A percentile compares a stretch with the other conserved stretches of the same genome.
These are phyloP conservation scores for Calocera viscosa DNA, from an alignment of 768 basidiomycete genomes.

Conservation along the genomic window DNA sequence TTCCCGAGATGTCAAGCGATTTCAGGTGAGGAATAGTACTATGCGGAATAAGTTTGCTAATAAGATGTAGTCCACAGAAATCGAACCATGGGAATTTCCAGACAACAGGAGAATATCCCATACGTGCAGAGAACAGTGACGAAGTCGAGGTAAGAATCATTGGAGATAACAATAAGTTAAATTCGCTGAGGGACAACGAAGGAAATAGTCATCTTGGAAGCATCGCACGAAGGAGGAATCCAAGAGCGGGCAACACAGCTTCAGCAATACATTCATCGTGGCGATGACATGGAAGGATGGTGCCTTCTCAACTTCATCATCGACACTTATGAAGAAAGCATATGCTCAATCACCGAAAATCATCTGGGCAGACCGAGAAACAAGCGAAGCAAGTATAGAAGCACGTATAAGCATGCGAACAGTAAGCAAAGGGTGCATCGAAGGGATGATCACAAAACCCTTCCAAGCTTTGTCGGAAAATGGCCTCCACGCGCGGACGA, in stretches of 20 bases:
- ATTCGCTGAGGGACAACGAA: not conserved
- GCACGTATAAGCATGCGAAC: not conserved
- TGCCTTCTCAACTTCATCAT: not conserved
- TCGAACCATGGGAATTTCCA: not conserved
- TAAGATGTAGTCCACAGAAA: not conserved
- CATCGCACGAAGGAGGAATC: not conserved
- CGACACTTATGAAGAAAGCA: not conserved
- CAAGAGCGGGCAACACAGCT: not conserved
- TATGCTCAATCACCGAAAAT: not conserved
- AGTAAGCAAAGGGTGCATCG: not conserved
- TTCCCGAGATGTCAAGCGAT: conserved; percentile 18
- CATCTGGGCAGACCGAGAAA: not conserved
- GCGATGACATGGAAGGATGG: not conserved
- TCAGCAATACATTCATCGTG: not conserved
- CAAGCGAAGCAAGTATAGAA: not conserved
- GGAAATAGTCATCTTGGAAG: not conserved
- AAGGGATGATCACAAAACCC: not conserved
- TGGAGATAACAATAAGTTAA: not conserved
- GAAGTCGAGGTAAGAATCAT: not conserved
- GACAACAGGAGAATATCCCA: not conserved
- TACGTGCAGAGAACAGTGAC: not conserved
- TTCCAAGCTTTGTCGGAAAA: not conserved
- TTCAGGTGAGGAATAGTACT: not conserved
- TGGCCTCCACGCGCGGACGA: not conserved
- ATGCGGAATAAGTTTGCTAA: not conserved